Conservation (phyloP, 768 basidiomycete species). For the Hemileccinum impolitum region DNA sequence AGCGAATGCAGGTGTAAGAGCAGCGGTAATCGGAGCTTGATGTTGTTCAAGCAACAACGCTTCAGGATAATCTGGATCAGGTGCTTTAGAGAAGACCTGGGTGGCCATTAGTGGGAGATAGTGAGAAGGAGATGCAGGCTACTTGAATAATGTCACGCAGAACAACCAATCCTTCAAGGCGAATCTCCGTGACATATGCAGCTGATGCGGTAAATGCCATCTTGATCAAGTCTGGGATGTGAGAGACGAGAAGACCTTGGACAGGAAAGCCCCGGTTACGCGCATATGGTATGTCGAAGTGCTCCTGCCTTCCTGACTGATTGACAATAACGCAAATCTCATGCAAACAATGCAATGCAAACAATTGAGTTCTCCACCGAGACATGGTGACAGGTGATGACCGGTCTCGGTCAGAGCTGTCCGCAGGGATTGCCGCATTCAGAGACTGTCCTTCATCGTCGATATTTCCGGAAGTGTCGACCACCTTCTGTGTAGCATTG, state of each 20-base stretch:
- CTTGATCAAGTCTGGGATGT: slow-evolving; percentile 90
- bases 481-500: slow-evolving; percentile 75
- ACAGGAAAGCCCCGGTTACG: slow-evolving; percentile 53
- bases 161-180: slow-evolving; percentile 86
- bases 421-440: slow-evolving; percentile 49
- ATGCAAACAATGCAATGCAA: slow-evolving; percentile 90
- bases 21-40: slow-evolving; percentile 97
- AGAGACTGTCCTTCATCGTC: slow-evolving; percentile 97
- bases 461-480: slow-evolving; percentile 54
- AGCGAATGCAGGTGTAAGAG: slow-evolving; percentile 94
- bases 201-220: slow-evolving; percentile 99
- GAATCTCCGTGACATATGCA: slow-evolving; percentile 93
- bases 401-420: slow-evolving; percentile 29
- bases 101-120: slow-evolving; percentile 3
- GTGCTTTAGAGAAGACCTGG: slow-evolving; percentile 83
- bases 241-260: slow-evolving; percentile 70
- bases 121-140: slow-evolving; percentile 6
- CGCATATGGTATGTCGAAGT: slow-evolving; percentile 76
- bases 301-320: slow-evolving; percentile 72
- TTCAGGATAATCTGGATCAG: slow-evolving; percentile 92
- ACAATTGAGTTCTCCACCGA: slow-evolving; percentile 95
- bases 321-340: slow-evolving; percentile 78
- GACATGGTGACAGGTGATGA: slow-evolving; percentile 53
- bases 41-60: slow-evolving; percentile 91
- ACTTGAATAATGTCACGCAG: slow-evolving; percentile 92